Conservation (phyloP, 305 asterid species). For the Solanum hybrid region DNA sequence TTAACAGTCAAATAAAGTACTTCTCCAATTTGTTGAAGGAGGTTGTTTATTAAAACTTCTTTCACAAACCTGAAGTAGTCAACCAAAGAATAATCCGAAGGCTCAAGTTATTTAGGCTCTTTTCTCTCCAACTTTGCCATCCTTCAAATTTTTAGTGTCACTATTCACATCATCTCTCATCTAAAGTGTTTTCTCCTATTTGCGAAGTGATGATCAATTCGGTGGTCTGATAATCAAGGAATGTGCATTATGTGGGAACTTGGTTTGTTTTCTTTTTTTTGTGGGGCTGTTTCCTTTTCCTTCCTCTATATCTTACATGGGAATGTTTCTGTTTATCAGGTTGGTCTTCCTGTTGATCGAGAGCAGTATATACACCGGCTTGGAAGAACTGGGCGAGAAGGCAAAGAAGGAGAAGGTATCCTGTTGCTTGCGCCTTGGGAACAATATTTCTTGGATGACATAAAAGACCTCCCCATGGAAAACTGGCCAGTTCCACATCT, state of each 20-base stretch:
- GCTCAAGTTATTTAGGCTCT: background rate
- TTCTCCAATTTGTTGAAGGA: background rate
- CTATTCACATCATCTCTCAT: background rate
- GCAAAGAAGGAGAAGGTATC: slow-evolving; percentile 73
- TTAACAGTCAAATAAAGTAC: background rate
- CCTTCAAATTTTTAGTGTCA: background rate
- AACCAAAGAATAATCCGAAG: background rate
- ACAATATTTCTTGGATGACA: slow-evolving; percentile 62
- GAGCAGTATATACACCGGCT: slow-evolving; percentile 83
- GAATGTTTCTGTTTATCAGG: slow-evolving; percentile 25
- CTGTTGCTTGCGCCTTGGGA: slow-evolving; percentile 90
- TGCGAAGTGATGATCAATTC: background rate
- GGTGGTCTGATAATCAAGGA: background rate
- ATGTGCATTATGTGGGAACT: background rate
- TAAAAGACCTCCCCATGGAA: slow-evolving; percentile 69
- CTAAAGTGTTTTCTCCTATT: background rate
- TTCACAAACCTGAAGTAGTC: background rate
- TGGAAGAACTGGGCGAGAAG: slow-evolving; percentile 89
- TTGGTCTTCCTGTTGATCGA: slow-evolving; percentile 76
- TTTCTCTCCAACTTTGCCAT: background rate
- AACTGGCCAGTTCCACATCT: slow-evolving; percentile 30
- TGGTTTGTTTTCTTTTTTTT: background rate
- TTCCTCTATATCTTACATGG: background rate
- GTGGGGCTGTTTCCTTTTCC: background rate
- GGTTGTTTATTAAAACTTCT: background rate